Conservation (phyloP, 164 flowering plant species). For the Sedum album region DNA sequence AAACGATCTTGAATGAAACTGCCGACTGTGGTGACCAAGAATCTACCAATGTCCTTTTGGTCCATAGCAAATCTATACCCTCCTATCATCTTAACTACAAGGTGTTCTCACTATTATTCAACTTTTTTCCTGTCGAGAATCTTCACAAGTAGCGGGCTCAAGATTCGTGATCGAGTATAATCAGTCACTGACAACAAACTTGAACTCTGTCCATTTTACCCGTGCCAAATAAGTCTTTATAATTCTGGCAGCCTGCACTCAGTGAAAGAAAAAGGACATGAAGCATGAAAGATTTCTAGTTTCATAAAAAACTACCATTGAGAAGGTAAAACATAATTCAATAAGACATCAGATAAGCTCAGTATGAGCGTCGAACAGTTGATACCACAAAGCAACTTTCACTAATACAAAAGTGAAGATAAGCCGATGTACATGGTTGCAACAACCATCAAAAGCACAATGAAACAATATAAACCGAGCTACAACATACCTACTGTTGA, state of each 20-base stretch:
- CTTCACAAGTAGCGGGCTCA: too few relatives aligned
- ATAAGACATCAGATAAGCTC: background rate
- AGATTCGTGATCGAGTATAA: too few relatives aligned
- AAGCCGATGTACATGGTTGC: too few relatives aligned
- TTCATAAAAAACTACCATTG: background rate
- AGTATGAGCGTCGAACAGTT: too few relatives aligned
- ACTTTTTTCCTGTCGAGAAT: background rate
- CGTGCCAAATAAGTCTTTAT: background rate
- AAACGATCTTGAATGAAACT: conserved; percentile 51
- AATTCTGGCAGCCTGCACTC: background rate
- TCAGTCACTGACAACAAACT: background rate
- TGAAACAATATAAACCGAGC: background rate
- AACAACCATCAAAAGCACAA: too few relatives aligned
- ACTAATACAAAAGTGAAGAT: too few relatives aligned
- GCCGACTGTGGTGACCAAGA: conserved; percentile 37
- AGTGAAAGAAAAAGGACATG: background rate
- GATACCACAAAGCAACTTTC: too few relatives aligned
- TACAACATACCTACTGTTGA: background rate
- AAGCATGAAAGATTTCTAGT: background rate
- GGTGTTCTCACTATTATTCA: conserved; percentile 34
- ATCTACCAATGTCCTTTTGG: conserved; percentile 42
- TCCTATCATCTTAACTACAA: conserved; percentile 24
- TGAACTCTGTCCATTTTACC: background rate
- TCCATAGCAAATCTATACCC: conserved; percentile 40
- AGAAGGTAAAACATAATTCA: background rate